Percentiles rank a stretch among this genome's conserved stretches.
These are phyloP conservation scores for Lecanosticta acicola DNA, from an alignment of 2,329 filamentous ascomycete genomes.

Conservation along the genomic window DNA sequence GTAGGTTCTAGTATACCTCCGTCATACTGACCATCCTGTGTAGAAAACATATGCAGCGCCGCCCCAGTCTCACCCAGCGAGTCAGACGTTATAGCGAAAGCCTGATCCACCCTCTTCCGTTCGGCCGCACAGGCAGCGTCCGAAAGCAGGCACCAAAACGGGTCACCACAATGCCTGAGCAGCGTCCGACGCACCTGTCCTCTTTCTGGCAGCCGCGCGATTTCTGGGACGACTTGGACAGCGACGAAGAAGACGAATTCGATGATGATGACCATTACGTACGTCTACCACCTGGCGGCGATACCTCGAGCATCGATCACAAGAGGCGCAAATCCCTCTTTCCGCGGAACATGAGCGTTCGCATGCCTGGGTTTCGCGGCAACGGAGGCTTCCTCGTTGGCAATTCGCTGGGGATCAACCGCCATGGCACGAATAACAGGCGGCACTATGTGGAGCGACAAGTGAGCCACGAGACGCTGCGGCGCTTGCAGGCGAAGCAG, in stretches of 20 bases:
- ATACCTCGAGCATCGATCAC: conserved; percentile 38
- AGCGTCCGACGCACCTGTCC: conserved; percentile 41
- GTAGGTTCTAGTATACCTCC: no score
- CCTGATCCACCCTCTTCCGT: conserved; percentile 38
- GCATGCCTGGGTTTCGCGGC: conserved; percentile 37
- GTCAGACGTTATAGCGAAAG: conserved; percentile 44
- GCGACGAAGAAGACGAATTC: conserved; percentile 34
- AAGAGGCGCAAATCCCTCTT: conserved; percentile 13
- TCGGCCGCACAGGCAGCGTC: conserved; percentile 26
- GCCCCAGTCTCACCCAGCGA: conserved; percentile 38
- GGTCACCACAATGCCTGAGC: conserved; percentile 25
- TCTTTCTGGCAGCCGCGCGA: conserved; percentile 59
- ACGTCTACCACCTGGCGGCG: conserved; percentile 40
- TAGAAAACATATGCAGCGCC: conserved; percentile 27
- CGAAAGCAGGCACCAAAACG: conserved; percentile 8
- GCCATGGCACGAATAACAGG: conserved; percentile 40
- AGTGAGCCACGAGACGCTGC: conserved; percentile 22
- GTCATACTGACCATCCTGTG: no score
- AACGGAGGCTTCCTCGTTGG: conserved; percentile 46
- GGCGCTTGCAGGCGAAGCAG: conserved; percentile 10
- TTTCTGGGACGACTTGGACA: conserved; percentile 56
- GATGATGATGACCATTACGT: conserved; percentile 29
- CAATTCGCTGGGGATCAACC: conserved; percentile 53
- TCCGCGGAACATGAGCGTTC: conserved; percentile 29
- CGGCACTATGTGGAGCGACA: conserved; percentile 35